Percentiles rank a stretch among this genome's conserved stretches.
phyloP scores from a whole-genome alignment of 768 basidiomycete species.

The Podaxis sp. region DNA sequence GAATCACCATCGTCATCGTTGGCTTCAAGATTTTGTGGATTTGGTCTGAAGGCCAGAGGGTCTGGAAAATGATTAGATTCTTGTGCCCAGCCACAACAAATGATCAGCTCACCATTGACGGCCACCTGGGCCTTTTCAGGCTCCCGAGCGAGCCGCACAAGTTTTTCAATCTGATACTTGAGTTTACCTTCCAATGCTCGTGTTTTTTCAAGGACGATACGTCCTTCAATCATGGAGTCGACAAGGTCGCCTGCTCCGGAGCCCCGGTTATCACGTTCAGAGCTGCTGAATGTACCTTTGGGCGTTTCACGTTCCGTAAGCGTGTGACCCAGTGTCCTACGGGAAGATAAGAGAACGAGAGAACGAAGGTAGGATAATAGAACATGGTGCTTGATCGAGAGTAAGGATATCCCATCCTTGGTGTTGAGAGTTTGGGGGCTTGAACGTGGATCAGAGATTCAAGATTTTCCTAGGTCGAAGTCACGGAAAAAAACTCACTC shows the following conservation, averaged over 20 bases:
- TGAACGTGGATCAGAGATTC: constrained; percentile 18
- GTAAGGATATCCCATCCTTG: constrained; percentile 84
- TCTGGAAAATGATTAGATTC: constrained; percentile 45
- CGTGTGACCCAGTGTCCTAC: constrained; percentile 66
- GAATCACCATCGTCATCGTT: constrained; percentile 18
- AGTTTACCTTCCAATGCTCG: constrained; percentile 83
- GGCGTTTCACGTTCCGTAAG: constrained; percentile 52
- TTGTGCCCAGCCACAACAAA: constrained; percentile 3
- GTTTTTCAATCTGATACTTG: constrained; percentile 95
- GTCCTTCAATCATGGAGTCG: constrained; percentile 74
- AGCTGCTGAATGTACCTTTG: constrained; percentile 48
- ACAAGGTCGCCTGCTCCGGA: constrained; percentile 70
- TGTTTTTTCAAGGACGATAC: constrained; percentile 87
- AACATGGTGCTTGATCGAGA: constrained; percentile 84
- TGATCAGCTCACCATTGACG: constrained; percentile 54
- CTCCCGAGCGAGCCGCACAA: constrained; percentile 76
- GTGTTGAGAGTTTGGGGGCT: constrained; percentile 42
- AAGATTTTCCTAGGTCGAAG: not conserved
- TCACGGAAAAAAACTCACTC: constrained; percentile 41
- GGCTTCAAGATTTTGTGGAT: constrained; percentile 70
- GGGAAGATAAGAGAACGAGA: constrained; percentile 70
- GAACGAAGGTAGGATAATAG: constrained; percentile 87
- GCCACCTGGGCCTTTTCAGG: constrained; percentile 39
- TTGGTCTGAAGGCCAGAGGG: constrained; percentile 89
- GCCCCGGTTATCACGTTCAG: constrained; percentile 55